Evolutionary conservation across 441 rosid species (phyloP).

Genomic region (Dalechampia spathulata): DNA sequence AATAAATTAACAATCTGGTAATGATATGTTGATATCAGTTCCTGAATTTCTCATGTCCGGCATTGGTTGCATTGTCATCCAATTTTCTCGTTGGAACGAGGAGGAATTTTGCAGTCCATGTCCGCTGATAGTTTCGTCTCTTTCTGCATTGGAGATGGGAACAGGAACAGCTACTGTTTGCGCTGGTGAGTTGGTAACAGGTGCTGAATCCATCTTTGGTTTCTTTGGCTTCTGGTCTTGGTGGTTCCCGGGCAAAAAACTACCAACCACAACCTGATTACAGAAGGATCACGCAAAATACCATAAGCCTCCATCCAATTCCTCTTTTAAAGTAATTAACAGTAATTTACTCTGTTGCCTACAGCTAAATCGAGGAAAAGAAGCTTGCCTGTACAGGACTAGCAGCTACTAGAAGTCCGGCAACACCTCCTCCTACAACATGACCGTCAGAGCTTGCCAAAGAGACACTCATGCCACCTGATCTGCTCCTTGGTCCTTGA

Average conservation of each 20-base stretch:
- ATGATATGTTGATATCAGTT: constrained; percentile 69
- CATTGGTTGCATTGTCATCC: constrained; percentile 37
- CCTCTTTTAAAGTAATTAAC: no score
- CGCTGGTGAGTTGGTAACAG: constrained; percentile 23
- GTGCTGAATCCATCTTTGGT: constrained; percentile 30
- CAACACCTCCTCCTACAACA: constrained; percentile 90
- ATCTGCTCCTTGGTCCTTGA: constrained; percentile 71
- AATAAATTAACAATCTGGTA: constrained; percentile 46
- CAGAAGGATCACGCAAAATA: constrained; percentile 5
- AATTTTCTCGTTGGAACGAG: constrained; percentile 41
- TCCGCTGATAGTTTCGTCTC: constrained; percentile 25
- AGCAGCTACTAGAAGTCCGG: constrained; percentile 86
- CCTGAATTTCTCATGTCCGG: constrained; percentile 41
- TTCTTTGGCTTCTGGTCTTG: constrained; percentile 68
- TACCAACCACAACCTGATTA: constrained; percentile 83
- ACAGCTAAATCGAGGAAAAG: neutral
- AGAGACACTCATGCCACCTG: constrained; percentile 94
- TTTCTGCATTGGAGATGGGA: constrained; percentile 21
- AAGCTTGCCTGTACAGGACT: constrained; percentile 68
- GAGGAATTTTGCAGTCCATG: constrained; percentile 30
- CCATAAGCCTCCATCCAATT: no score
- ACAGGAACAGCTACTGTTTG: constrained; percentile 9
- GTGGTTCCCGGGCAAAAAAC: constrained; percentile 60
- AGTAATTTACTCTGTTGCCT: no score
- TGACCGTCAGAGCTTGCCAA: constrained; percentile 89